Evolutionary conservation across 768 basidiomycete genomes (phyloP), one percentile per base, ranked within the genome.

Genomic region (Boletellus sp.): DNA sequence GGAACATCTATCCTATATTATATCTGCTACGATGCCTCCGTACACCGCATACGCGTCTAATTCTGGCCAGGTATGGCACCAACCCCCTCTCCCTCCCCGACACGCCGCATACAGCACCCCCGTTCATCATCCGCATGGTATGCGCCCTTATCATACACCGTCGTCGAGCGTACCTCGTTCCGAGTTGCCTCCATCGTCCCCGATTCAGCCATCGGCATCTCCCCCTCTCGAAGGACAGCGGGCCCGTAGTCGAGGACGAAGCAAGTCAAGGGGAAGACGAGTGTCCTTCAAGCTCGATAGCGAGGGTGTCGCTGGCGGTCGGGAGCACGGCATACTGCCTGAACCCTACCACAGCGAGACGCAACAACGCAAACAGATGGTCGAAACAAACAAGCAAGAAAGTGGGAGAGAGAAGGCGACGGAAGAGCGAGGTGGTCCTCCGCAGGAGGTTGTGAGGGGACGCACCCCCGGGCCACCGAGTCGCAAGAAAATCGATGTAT

Each of bases 271-370:
- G 26, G 81, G 78, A 9, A 73, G 83, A 50, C 71, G 71, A 20
- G 83, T 84, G 2, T 81, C 82, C 11, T 85, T 85, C 60, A 70
- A 65, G 50, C 55, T 80, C n/a, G 66, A 66, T 26, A 64, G 59
- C 20, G 67, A 67, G 37, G 60, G 60, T 34, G 39, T 38, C 10
- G 3, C 23, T 19, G 16, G 12, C 11, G 12, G 7, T n/a, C 45
- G 34, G 35, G 58, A 63, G 6, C 44, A 55, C n/a, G 32, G 28
- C 22, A 10, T 28, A 5, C 52, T 45, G 22, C 33, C 54, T 15
- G 54, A 56, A 19, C 41, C 22, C 22, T 42, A 46, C 15, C 52
- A 42, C 7, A 34, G 39, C 6, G 43, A 26, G 15, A 52, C 50
- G 33, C 55, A 49, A 40, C 42, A 12, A 26, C 51, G 44, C 31